Base-by-base conservation (phyloP, 1,284 basidiomycete genomes). In the Takashimella tepidaria region DNA sequence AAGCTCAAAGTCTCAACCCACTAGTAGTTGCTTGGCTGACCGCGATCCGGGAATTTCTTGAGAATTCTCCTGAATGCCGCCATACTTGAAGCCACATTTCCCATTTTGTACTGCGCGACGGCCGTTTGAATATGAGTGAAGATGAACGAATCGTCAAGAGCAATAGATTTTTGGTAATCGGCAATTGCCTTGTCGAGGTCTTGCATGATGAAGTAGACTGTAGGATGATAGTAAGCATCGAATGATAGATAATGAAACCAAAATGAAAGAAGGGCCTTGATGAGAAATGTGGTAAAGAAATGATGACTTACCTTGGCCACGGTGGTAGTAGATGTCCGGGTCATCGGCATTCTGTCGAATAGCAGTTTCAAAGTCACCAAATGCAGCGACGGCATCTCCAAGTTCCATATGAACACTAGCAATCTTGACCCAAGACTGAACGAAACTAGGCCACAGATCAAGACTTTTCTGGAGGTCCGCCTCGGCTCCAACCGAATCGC, bases 361-460 rank as follows among this genome's bases (percentile, higher is more conserved):
- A 1, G 96, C 96, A 57, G 86, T 81, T 54, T 95, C 91, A 72
- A 98, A 98, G 75, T 89, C 91, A 60, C 86, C 82, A 76, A 98
- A 92, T 1, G 93, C 89, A 59, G 83, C 84, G 23, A 82, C 79
- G 16, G 87, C 81, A 61, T 91, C 83, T 46, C 68, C 86, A 62
- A 96, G 86, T 74, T 98, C 96, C 93, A 98, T 98, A 76, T 96
- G 83, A 45, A 98, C 93, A 65, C 87, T 91, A 6, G 96, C 96
- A 65, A 98, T 87, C 82, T 98, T 98, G 64, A 99, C 93, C 79
- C 91, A 85, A 61, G 84, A 88, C 77, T 98, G 95, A 0, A 91
- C 90, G 64, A 89, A 84, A 16, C 80, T 78, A 0, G 92, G 89
- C 41, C 82, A 76, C 23, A 96, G 77, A 55, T 82, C 78, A 50